phyloP scores from a whole-genome alignment of 1,139 yeast species.

The Scheffersomyces titani region DNA sequence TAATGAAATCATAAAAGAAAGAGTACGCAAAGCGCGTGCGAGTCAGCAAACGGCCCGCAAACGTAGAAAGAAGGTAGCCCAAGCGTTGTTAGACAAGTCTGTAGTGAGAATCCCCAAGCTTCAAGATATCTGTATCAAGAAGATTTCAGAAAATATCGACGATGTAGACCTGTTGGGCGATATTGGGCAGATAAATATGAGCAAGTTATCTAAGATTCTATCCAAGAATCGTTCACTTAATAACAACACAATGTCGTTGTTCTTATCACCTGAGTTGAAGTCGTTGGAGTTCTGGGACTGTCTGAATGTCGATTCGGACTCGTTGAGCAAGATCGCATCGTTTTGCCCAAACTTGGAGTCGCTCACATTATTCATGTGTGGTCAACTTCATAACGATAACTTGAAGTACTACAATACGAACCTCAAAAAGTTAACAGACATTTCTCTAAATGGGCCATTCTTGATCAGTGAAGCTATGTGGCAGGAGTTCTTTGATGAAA shows the following conservation, averaged over 20 bases:
- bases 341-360: constrained; percentile 73
- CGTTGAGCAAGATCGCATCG: constrained; percentile 71
- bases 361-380: constrained; percentile 85
- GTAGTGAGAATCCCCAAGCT: constrained; percentile 65
- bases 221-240: constrained; percentile 80
- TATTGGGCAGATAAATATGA: constrained; percentile 63
- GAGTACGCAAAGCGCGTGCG: constrained; percentile 47
- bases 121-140: constrained; percentile 77
- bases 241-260: constrained; percentile 68
- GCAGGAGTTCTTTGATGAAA: constrained; percentile 66
- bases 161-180: constrained; percentile 80
- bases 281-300: constrained; percentile 87
- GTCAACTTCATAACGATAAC: constrained; percentile 81
- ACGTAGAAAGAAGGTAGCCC: constrained; percentile 76
- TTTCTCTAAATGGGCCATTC: constrained; percentile 84
- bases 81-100: constrained; percentile 74
- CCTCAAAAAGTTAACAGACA: constrained; percentile 49
- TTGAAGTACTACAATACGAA: constrained; percentile 62
- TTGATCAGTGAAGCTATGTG: constrained; percentile 73
- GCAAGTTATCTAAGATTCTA: constrained; percentile 70
- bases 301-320: constrained; percentile 68
- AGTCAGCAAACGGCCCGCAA: constrained; percentile 67
- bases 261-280: constrained; percentile 60
- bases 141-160: constrained; percentile 71
- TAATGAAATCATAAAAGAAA: constrained; percentile 43